phyloP scores from a whole-genome alignment of 2,329 filamentous ascomycete genomes.

The Diaporthe ampelina region DNA sequence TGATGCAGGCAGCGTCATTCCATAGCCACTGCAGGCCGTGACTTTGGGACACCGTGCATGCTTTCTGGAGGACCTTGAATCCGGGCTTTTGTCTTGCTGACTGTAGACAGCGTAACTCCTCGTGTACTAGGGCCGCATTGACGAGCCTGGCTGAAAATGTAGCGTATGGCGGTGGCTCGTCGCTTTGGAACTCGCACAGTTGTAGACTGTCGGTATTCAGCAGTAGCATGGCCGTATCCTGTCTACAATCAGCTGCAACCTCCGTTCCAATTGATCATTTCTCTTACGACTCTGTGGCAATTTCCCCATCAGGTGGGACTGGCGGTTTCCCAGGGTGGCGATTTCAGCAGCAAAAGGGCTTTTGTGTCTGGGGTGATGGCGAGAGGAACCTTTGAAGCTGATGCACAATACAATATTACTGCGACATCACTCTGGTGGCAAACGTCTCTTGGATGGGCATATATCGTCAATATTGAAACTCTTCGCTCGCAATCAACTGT shows the following conservation, averaged over 20 bases:
- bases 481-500: no score
- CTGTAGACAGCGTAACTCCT: background rate
- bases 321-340: background rate
- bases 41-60: background rate
- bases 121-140: background rate
- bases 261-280: no score
- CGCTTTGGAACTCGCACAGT: background rate
- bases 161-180: background rate
- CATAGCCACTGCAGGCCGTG: constrained; percentile 21
- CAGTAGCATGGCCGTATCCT: background rate
- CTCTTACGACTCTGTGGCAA: background rate
- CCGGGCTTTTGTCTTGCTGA: background rate
- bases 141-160: background rate
- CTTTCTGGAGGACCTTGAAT: background rate
- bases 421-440: background rate
- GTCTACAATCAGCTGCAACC: background rate
- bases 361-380: background rate
- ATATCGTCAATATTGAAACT: background rate
- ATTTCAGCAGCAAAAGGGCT: background rate
- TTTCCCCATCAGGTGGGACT: background rate
- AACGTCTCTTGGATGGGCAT: background rate
- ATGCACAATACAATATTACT: background rate
- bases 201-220: background rate
- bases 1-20: constrained; percentile 22
- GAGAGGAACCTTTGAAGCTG: background rate